Evolutionary conservation across 768 basidiomycete genomes (phyloP).

Genomic region (Pleurotus sapidus): DNA sequence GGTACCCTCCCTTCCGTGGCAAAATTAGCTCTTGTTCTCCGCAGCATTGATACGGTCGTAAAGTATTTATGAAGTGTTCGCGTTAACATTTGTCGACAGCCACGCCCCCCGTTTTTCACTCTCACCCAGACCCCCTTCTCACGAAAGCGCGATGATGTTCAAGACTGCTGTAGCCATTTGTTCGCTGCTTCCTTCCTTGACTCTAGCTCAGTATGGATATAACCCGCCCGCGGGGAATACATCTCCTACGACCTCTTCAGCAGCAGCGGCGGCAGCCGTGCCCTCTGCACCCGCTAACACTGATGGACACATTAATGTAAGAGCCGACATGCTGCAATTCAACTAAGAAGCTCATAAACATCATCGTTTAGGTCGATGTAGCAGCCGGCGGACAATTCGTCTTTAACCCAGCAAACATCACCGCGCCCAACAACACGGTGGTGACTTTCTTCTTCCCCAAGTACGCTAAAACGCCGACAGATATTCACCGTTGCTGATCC

Average conservation of each 20-base stretch:
- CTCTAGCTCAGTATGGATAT: conserved; percentile 35
- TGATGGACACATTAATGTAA: conserved; percentile 32
- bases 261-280: conserved; percentile 21
- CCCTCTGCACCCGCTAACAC: conserved; percentile 39
- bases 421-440: conserved; percentile 44
- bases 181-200: conserved; percentile 28
- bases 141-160: conserved; percentile 26
- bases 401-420: conserved; percentile 45
- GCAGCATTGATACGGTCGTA: conserved; percentile 4
- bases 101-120: conserved; percentile 7
- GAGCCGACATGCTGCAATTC: neutral
- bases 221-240: conserved; percentile 11
- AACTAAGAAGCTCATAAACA: neutral
- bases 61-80: neutral
- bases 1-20: conserved; percentile 5
- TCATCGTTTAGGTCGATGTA: conserved; percentile 38
- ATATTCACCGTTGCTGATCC: too few relatives aligned
- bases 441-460: conserved; percentile 54
- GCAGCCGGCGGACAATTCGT: conserved; percentile 30
- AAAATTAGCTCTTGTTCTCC: conserved; percentile 6
- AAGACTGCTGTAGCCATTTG: conserved; percentile 19
- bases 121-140: neutral
- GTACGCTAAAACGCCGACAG: conserved; percentile 21
- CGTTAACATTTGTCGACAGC: neutral
- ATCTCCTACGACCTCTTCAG: conserved; percentile 14